Conservation (phyloP, 352 stramenopile genomes). For the Pythium aquatile region DNA sequence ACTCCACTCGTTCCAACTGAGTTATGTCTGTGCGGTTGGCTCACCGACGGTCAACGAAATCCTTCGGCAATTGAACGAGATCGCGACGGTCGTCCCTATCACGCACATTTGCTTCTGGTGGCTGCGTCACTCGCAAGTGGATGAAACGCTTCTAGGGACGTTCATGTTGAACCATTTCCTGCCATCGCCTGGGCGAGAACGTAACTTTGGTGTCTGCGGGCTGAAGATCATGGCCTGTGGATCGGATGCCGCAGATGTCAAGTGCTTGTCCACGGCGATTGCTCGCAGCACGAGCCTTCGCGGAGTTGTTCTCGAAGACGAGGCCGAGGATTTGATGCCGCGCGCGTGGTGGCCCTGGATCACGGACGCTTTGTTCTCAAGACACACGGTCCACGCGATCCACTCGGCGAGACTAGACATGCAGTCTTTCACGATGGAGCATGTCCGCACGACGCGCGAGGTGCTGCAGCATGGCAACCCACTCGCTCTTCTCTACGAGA, state of each 20-base stretch:
- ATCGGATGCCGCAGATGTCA: conserved; percentile 14
- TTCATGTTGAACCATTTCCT: conserved; percentile 17
- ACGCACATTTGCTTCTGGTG: too few species aligned
- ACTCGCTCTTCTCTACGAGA: conserved; percentile 13
- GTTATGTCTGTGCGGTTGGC: too few species aligned
- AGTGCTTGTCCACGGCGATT: conserved; percentile 16
- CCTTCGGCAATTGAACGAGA: too few species aligned
- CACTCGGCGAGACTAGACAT: conserved; percentile 2
- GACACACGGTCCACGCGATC: conserved; percentile 11
- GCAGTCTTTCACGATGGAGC: background rate
- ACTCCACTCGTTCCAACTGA: too few species aligned
- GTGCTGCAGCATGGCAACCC: conserved; percentile 8
- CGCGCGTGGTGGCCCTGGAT: conserved; percentile 19
- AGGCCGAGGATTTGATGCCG: background rate
- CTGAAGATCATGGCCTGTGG: conserved; percentile 2
- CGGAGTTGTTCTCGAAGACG: background rate
- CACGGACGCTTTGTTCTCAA: conserved; percentile 16
- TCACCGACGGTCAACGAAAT: too few species aligned
- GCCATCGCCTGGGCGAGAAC: conserved; percentile 6
- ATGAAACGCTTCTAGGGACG: too few species aligned
- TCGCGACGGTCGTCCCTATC: too few species aligned
- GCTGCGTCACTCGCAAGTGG: too few species aligned
- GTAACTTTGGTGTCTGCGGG: conserved; percentile 3
- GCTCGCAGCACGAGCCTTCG: conserved; percentile 15
- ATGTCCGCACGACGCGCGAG: conserved; percentile 7